Percentiles rank a stretch among this genome's conserved stretches.
phyloP scores from a whole-genome alignment of 1,284 basidiomycete genomes.

The Chondrostereum purpureum region DNA sequence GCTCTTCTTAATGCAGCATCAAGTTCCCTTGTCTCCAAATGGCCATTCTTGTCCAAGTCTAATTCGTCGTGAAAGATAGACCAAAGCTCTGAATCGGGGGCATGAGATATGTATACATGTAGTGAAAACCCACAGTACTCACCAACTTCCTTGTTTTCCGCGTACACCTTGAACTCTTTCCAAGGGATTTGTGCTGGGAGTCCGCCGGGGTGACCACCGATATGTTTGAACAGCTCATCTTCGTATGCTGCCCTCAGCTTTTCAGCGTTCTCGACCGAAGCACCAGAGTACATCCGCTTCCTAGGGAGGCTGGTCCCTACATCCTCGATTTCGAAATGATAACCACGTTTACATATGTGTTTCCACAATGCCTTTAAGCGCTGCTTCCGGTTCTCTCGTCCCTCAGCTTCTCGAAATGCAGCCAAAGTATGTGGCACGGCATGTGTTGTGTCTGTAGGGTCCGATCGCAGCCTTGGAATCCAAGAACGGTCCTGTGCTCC shows the following conservation, averaged over 20 bases:
- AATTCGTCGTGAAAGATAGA: conserved; percentile 83
- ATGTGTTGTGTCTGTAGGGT: conserved; percentile 25
- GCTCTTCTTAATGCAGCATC: conserved; percentile 63
- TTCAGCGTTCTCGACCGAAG: conserved; percentile 59
- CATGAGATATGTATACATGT: background rate
- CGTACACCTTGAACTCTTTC: conserved; percentile 75
- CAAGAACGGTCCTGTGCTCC: conserved; percentile 48
- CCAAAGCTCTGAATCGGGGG: conserved; percentile 90
- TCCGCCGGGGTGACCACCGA: conserved; percentile 44
- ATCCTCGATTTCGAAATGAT: conserved; percentile 16
- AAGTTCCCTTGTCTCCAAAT: conserved; percentile 70
- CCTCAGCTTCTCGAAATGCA: conserved; percentile 64
- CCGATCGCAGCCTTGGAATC: conserved; percentile 54
- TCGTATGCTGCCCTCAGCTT: conserved; percentile 69
- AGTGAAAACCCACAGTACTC: conserved; percentile 23
- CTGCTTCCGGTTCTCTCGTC: conserved; percentile 46
- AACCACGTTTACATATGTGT: conserved; percentile 36
- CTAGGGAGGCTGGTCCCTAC: background rate
- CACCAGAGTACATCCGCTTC: background rate
- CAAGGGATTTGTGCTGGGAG: conserved; percentile 54
- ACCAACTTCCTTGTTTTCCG: conserved; percentile 74
- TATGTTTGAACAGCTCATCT: conserved; percentile 65
- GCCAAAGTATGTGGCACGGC: conserved; percentile 7
- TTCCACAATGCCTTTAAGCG: conserved; percentile 58
- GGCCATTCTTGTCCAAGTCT: conserved; percentile 82